These are phyloP conservation scores for Echinochloa phyllopogon DNA, from an alignment of 176 grass and related monocot genomes.

Conservation along the genomic window DNA sequence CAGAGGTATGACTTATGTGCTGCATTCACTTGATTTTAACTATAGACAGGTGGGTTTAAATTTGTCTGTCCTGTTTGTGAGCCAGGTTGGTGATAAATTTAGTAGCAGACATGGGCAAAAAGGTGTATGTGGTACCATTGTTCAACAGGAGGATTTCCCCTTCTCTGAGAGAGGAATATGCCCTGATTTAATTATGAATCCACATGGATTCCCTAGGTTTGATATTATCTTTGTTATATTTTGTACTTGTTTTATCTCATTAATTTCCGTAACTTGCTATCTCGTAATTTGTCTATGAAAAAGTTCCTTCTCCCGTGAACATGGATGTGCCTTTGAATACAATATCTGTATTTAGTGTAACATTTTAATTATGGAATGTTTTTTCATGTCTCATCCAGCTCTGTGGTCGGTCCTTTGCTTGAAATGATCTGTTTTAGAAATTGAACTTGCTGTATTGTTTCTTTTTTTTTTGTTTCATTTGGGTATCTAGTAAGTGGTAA, in stretches of 20 bases:
- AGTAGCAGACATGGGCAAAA: slow-evolving; percentile 99
- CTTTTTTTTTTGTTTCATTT: not conserved
- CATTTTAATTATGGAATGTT: not conserved
- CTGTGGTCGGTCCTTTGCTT: not conserved
- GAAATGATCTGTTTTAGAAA: not conserved
- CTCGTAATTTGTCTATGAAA: not conserved
- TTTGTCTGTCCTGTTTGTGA: slow-evolving; percentile 26
- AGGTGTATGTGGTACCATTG: slow-evolving; percentile 96
- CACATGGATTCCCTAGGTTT: slow-evolving; percentile 97
- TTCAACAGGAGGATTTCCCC: slow-evolving; percentile 97
- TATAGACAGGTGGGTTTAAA: slow-evolving; percentile 29
- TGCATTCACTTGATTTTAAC: slow-evolving; percentile 32
- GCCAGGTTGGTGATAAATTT: slow-evolving; percentile 97
- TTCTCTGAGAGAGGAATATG: slow-evolving; percentile 94
- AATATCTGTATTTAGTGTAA: slow-evolving; percentile 29
- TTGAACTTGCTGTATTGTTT: slow-evolving; percentile 14
- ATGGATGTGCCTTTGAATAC: slow-evolving; percentile 16
- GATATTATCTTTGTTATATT: slow-evolving; percentile 35
- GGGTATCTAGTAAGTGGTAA: not conserved
- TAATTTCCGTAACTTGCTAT: slow-evolving; percentile 32
- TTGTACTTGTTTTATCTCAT: not conserved
- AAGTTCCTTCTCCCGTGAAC: slow-evolving; percentile 21
- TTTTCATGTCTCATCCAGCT: not conserved
- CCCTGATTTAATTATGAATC: slow-evolving; percentile 99
- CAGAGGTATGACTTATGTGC: slow-evolving; percentile 60